Base-by-base conservation (phyloP, 179 eudicot species). In the Corrigiola litoralis region DNA sequence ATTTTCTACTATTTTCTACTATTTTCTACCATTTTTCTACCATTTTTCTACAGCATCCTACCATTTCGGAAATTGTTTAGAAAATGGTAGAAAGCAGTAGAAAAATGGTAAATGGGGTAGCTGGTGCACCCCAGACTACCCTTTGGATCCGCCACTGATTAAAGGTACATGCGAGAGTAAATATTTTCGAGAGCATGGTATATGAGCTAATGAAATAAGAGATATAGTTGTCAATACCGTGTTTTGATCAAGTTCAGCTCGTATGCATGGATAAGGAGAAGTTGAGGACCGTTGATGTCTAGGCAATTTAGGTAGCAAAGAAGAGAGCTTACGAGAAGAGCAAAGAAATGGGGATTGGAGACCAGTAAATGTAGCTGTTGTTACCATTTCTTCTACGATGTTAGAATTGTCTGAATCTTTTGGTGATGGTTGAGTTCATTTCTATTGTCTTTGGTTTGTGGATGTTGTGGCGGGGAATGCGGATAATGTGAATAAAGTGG, bases 211-310 rank as follows among this genome's bases (percentile, higher is more conserved):
- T n/a, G n/a, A n/a, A n/a, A n/a, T n/a, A n/a, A n/a, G n/a, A n/a
- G n/a, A n/a, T n/a, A n/a, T n/a, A n/a, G n/a, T n/a, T n/a, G n/a
- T n/a, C n/a, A 48, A 32, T 67, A 92, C 98, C 75, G 96, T 92
- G 68, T 84, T 87, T 73, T 85, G 87, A 57, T 92, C 98, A 47
- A 90, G 77, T 61, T 92, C 95, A 32, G 96, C 90, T 72, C 74
- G 85, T 71, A 89, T 62, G 55, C 79, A 67, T 3, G 87, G 90
- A 77, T 73, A 86, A 49, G 84, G 67, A n/a, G 54, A 1, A 4
- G 72, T 66, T 28, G 79, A 71, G 6, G n/a, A n/a, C n/a, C 77
- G 80, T 46, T 69, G 87, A 50, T 54, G 73, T 63, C 72, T 68
- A 14, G 77, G 58, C 12, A 68, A 45, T 59, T 69, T 84, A n/a